Evolutionary conservation across 805 yeast species (phyloP), one percentile per base, ranked within the genome.

Genomic region (Hanseniaspora valbyensis): DNA sequence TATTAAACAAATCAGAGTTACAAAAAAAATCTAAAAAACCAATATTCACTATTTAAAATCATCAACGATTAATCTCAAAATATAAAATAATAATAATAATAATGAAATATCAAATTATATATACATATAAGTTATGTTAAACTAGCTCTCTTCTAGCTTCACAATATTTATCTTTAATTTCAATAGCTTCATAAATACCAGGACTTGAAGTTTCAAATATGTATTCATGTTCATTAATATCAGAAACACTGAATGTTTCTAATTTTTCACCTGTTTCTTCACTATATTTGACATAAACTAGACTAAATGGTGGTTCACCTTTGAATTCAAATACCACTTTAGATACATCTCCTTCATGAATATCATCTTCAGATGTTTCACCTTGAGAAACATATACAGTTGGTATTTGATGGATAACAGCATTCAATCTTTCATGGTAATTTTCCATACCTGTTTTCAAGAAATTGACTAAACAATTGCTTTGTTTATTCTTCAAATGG

Each of bases 261-360:
- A 80, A 78, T 54, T 78, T 71, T 75, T 67, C 69, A n/a, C 50
- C 50, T 12, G 36, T 34, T 14, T 42, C 61, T 43, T 73, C 74
- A 50, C 77, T 75, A 5, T 83, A 80, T 61, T 97, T 75, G 8
- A 83, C 83, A 61, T 89, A 92, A 1, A 89, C 84, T 56, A 92
- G 72, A 37, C 80, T 70, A 69, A 90, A 92, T 12, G 99, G 99
- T 10, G 97, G 95, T 0, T 80, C 76, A 14, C 98, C 98, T 30
- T 76, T 75, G 59, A 92, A 84, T 19, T 78, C 74, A 66, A 92
- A 90, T 2, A 75, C 75, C 43, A 92, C 78, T 61, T 88, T 95
- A 1, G 94, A 89, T 59, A 83, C 85, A 56, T 92, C 98, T 42
- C 97, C 98, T 61, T 87, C 95, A 59, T 88, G 95, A 39, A 92